Percentiles rank a stretch among this genome's conserved stretches.
These are phyloP conservation scores for Lobosporangium transversale DNA, from an alignment of 192 early-diverging fungal genomes.

Conservation along the genomic window DNA sequence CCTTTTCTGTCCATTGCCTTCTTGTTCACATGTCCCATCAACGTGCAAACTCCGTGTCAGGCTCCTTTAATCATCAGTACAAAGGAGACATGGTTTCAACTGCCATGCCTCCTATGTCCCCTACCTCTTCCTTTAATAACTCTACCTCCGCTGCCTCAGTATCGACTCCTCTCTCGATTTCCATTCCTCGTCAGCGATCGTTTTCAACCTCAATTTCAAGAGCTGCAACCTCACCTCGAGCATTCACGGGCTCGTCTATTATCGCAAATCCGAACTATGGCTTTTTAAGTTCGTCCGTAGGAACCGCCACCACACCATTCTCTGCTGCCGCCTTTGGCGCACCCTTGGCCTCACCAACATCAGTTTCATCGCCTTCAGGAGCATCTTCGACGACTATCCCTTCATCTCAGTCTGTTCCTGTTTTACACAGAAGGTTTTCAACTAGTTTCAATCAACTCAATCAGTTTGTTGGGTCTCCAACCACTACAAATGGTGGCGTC, in stretches of 20 bases:
- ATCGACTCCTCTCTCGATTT: slow-evolving; percentile 20
- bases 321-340: slow-evolving; percentile 7
- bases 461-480: slow-evolving; percentile 23
- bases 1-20: not conserved
- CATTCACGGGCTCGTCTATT: slow-evolving; percentile 36
- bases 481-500: not conserved
- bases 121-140: not conserved
- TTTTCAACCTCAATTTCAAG: slow-evolving; percentile 45
- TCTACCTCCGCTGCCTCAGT: slow-evolving; percentile 1
- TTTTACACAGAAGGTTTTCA: slow-evolving; percentile 39
- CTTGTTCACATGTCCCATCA: slow-evolving; percentile 35
- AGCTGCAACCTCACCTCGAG: slow-evolving; percentile 21
- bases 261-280: slow-evolving; percentile 39
- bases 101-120: not conserved
- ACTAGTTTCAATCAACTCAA: slow-evolving; percentile 49
- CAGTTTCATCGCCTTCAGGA: not conserved
- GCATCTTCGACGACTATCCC: not conserved
- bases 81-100: slow-evolving; percentile 16
- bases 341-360: slow-evolving; percentile 15
- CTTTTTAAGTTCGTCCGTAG: slow-evolving; percentile 4
- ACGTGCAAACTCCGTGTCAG: slow-evolving; percentile 37
- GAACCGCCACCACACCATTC: not conserved
- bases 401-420: slow-evolving; percentile 22
- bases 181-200: slow-evolving; percentile 43
- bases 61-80: slow-evolving; percentile 13